phyloP scores from a whole-genome alignment of 768 basidiomycete species.

The Trametes coccinea region DNA sequence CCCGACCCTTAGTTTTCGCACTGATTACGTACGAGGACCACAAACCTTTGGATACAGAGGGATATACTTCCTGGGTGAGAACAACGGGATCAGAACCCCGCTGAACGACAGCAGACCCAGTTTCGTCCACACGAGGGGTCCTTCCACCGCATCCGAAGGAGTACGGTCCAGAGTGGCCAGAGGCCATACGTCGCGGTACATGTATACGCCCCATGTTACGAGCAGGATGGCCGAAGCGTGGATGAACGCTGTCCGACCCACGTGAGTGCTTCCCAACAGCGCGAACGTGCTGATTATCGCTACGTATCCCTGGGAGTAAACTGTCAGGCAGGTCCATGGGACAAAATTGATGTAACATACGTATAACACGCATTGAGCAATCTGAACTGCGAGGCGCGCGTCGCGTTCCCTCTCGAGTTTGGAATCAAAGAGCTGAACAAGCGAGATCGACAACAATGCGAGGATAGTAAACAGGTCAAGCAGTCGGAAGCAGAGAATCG shows the following conservation, averaged over 20 bases:
- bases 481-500: not conserved
- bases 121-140: slow-evolving; percentile 39
- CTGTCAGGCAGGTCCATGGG: not conserved
- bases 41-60: slow-evolving; percentile 40
- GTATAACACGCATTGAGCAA: not conserved
- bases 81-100: slow-evolving; percentile 39
- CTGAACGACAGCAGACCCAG: slow-evolving; percentile 36
- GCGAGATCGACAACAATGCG: not conserved
- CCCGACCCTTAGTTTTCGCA: too few species aligned
- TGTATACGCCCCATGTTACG: slow-evolving; percentile 36
- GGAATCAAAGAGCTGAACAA: not conserved
- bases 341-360: not conserved
- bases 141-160: slow-evolving; percentile 37
- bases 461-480: not conserved
- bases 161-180: slow-evolving; percentile 35
- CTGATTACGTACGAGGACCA: not conserved
- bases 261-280: slow-evolving; percentile 25
- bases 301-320: slow-evolving; percentile 31
- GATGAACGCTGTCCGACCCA: slow-evolving; percentile 28
- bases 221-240: slow-evolving; percentile 39
- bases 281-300: slow-evolving; percentile 35
- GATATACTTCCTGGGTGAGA: slow-evolving; percentile 40
- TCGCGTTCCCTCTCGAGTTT: not conserved
- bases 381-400: not conserved
- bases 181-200: slow-evolving; percentile 43